Base-by-base conservation (phyloP, 306 rosid genomes). In the Vigna nakashimae region DNA sequence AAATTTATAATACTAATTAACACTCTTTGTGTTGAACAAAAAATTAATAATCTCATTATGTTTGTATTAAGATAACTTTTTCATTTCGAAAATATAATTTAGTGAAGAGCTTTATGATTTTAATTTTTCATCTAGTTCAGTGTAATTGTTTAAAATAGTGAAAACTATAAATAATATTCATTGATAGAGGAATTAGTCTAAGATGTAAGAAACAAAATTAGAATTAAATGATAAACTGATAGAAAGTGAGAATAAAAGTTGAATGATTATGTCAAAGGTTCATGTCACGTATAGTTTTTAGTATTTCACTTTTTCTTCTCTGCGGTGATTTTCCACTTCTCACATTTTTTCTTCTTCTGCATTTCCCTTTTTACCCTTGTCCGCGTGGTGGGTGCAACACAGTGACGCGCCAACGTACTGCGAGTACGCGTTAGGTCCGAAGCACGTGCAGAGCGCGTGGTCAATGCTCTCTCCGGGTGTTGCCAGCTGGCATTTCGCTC, bases 401-500 rank as follows among this genome's bases (percentile, higher is more conserved):
- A 71, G 68, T 48, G 85, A 76, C 85, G 74, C 74, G 3, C 74
- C 79, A 82, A 45, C 81, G 55, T 65, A 73, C 74, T 7, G 9
- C 48, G 16, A 57, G 72, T 30, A 75, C 84, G 84, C 43, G 84
- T 80, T 72, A 53, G 49, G 43, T 72, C 42, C 28, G 12, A 40
- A 58, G 74, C 73, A 83, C 85, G 81, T 76, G 83, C 62, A 14
- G 12, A 62, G 80, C 83, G 83, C 81, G 87, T 86, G 87, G 78
- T 73, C 84, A 76, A 63, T 66, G 72, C 55, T 62, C 48, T 2
- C 55, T 0, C 76, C 76, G 68, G 68, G 80, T 76, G 71, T 49
- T 76, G 87, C 87, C 87, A 72, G 83, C 89, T 86, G 87, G 78
- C 84, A 75, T 14, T n/a, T 42, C 17, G 67, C 15, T 79, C 85